Conservation (phyloP, 495 filamentous ascomycete species). For the Penicillium steckii region DNA sequence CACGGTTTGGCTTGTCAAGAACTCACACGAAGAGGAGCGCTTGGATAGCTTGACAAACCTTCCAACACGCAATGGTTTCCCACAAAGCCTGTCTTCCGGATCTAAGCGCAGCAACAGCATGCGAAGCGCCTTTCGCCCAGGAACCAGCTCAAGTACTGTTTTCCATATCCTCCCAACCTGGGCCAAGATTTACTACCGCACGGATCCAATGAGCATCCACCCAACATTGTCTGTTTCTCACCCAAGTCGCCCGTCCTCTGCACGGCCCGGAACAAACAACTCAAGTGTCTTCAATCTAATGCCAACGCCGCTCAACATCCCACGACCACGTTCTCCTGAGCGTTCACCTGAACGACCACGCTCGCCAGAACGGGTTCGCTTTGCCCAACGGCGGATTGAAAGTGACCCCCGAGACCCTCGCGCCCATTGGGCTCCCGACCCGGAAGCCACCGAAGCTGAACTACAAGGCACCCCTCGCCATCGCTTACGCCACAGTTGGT, state of each 20-base stretch:
- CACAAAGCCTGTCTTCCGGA: constrained; percentile 33
- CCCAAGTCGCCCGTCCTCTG: constrained; percentile 28
- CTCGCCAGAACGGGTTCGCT: constrained; percentile 6
- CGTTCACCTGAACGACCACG: constrained; percentile 21
- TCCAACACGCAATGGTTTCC: constrained; percentile 34
- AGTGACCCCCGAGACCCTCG: constrained; percentile 45
- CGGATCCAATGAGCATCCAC: constrained; percentile 31
- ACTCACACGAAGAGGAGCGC: constrained; percentile 36
- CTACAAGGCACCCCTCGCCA: constrained; percentile 21
- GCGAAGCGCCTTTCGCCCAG: constrained; percentile 36
- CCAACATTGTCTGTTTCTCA: constrained; percentile 36
- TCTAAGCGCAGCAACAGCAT: constrained; percentile 41
- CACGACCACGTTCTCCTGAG: constrained; percentile 19
- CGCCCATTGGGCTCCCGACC: constrained; percentile 40
- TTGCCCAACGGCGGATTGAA: constrained; percentile 23
- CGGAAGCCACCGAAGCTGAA: constrained; percentile 22
- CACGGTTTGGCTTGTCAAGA: constrained; percentile 48
- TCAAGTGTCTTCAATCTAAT: constrained; percentile 33
- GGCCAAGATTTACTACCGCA: constrained; percentile 48
- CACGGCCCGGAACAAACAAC: constrained; percentile 30
- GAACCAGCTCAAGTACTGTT: constrained; percentile 51
- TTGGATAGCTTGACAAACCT: constrained; percentile 44
- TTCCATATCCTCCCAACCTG: constrained; percentile 51
- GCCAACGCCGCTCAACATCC: constrained; percentile 28
- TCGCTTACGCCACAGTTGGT: constrained; percentile 57